Conservation (phyloP, 2,329 filamentous ascomycete species). For the Phaeomoniella chlamydospora region DNA sequence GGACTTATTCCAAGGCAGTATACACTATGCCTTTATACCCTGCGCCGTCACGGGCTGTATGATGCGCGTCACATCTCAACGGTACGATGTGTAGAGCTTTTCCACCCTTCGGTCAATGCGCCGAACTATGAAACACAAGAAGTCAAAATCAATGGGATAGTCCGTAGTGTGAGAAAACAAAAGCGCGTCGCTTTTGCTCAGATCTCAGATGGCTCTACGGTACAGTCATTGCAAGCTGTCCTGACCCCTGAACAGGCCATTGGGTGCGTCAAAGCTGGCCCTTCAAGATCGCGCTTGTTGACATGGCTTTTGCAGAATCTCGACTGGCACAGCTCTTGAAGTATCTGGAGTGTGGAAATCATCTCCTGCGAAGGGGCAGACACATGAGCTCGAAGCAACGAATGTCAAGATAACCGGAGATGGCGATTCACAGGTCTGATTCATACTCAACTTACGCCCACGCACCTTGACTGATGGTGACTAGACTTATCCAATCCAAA, state of each 20-base stretch:
- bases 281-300: slow-evolving; percentile 12
- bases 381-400: slow-evolving; percentile 65
- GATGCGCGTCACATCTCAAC: not conserved
- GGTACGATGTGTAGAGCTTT: not conserved
- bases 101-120: not conserved
- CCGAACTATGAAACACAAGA: slow-evolving; percentile 12
- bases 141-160: slow-evolving; percentile 58
- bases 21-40: not conserved
- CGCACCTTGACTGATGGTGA: too few species aligned
- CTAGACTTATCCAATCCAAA: slow-evolving; percentile 88
- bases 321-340: slow-evolving; percentile 66
- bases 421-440: slow-evolving; percentile 62
- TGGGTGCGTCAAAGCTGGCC: slow-evolving; percentile 42
- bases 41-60: too few species aligned
- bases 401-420: slow-evolving; percentile 57
- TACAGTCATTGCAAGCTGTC: slow-evolving; percentile 66
- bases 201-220: slow-evolving; percentile 74
- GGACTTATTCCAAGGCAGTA: not conserved
- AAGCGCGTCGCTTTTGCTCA: slow-evolving; percentile 73
- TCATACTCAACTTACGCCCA: too few species aligned
- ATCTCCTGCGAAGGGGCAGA: slow-evolving; percentile 50
- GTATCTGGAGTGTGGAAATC: slow-evolving; percentile 64
- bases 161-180: slow-evolving; percentile 74
- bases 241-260: slow-evolving; percentile 56
- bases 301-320: slow-evolving; percentile 41